Evolutionary conservation across 176 grass and related monocot species (phyloP).

Genomic region (Oryza longistaminata): DNA sequence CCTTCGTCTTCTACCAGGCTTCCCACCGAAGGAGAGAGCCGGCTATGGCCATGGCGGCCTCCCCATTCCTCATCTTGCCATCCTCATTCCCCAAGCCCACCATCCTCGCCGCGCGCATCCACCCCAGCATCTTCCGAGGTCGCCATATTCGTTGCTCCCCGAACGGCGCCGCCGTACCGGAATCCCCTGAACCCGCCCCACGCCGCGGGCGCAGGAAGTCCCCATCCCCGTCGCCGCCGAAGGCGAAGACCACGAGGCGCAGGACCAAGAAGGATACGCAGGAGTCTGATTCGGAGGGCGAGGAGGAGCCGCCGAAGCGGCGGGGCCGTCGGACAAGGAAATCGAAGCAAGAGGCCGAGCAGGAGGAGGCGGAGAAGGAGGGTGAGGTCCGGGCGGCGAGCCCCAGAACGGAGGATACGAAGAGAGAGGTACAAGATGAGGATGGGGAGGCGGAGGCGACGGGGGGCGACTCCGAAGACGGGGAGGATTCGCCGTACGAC

Average conservation of each 20-base stretch:
- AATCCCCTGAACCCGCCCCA: slow-evolving; percentile 37
- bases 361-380: slow-evolving; percentile 16
- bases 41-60: slow-evolving; percentile 48
- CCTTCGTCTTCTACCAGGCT: slow-evolving; percentile 17
- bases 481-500: slow-evolving; percentile 36
- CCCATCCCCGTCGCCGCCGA: slow-evolving; percentile 27
- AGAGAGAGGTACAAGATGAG: not conserved
- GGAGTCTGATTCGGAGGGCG: slow-evolving; percentile 18
- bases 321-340: slow-evolving; percentile 35
- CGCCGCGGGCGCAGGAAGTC: slow-evolving; percentile 49
- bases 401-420: not conserved
- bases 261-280: slow-evolving; percentile 33
- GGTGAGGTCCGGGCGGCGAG: slow-evolving; percentile 8
- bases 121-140: not conserved
- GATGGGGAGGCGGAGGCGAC: slow-evolving; percentile 6
- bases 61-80: slow-evolving; percentile 34
- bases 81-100: slow-evolving; percentile 12
- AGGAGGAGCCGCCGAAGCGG: slow-evolving; percentile 32
- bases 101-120: not conserved
- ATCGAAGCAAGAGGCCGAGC: slow-evolving; percentile 35
- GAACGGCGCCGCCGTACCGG: slow-evolving; percentile 38
- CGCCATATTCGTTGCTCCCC: slow-evolving; percentile 38
- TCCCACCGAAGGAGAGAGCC: slow-evolving; percentile 15
- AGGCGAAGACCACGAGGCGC: slow-evolving; percentile 22
- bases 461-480: slow-evolving; percentile 21